phyloP scores from a whole-genome alignment of 2,329 filamentous ascomycete species.

The Zasmidium citrigriseum region DNA sequence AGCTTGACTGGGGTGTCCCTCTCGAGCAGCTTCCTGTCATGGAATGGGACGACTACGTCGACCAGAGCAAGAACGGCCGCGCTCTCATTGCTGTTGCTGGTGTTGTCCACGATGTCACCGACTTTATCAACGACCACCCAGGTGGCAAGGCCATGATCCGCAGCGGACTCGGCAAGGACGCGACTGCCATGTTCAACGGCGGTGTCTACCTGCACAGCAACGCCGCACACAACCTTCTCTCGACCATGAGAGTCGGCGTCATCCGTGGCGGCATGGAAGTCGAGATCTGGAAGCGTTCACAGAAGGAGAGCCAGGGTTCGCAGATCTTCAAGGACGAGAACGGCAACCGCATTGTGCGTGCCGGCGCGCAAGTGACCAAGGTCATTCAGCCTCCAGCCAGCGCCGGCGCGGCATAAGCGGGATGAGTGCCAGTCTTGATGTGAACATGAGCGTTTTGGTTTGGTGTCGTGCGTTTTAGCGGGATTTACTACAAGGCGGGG shows the following conservation, averaged over 20 bases:
- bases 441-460: conserved; percentile 13
- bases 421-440: neutral
- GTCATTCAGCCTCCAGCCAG: conserved; percentile 76
- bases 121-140: conserved; percentile 88
- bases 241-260: conserved; percentile 84
- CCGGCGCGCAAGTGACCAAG: conserved; percentile 83
- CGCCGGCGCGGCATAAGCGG: conserved; percentile 73
- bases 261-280: conserved; percentile 85
- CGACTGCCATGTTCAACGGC: conserved; percentile 88
- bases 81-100: conserved; percentile 76
- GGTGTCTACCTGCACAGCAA: conserved; percentile 90
- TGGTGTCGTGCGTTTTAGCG: conserved; percentile 21
- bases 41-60: conserved; percentile 83
- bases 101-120: conserved; percentile 80
- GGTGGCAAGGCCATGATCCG: conserved; percentile 85
- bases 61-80: conserved; percentile 74
- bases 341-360: conserved; percentile 81
- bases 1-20: conserved; percentile 82
- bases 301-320: conserved; percentile 81
- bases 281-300: conserved; percentile 88
- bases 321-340: conserved; percentile 77
- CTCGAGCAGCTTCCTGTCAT: conserved; percentile 83
- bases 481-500: conserved; percentile 10
- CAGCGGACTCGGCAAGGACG: conserved; percentile 81
- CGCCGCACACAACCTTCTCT: conserved; percentile 84